Percentiles rank a stretch among this genome's conserved stretches.
These are phyloP conservation scores for Lipomyces japonicus DNA, from an alignment of 805 yeast genomes.

Conservation along the genomic window DNA sequence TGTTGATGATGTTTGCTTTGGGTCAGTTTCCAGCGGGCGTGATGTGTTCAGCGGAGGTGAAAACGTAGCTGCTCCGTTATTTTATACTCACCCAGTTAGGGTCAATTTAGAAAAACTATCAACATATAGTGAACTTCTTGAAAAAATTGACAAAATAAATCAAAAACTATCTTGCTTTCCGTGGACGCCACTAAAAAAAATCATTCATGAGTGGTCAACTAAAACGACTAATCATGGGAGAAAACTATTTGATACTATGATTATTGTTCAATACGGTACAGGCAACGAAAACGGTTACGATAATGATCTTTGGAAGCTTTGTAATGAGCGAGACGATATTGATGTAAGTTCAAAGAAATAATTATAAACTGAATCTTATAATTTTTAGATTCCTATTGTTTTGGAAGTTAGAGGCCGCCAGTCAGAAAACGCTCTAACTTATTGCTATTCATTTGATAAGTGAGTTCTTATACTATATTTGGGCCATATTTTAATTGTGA, in stretches of 20 bases:
- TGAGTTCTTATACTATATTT: background rate
- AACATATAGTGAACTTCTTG: slow-evolving; percentile 3
- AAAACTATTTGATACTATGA: slow-evolving; percentile 19
- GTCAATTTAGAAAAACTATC: background rate
- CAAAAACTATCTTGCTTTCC: slow-evolving; percentile 4
- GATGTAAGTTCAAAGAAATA: slow-evolving; percentile 6
- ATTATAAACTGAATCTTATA: background rate
- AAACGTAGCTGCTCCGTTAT: slow-evolving; percentile 21
- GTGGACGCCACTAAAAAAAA: slow-evolving; percentile 17
- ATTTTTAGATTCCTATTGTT: slow-evolving; percentile 9
- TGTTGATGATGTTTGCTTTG: slow-evolving; percentile 28
- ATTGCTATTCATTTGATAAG: slow-evolving; percentile 5
- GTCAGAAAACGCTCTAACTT: slow-evolving; percentile 2
- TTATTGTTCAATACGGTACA: slow-evolving; percentile 13
- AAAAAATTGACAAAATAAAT: slow-evolving; percentile 1
- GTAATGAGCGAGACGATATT: slow-evolving; percentile 12
- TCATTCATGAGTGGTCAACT: background rate
- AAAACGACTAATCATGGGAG: background rate
- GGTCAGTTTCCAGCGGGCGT: slow-evolving; percentile 30
- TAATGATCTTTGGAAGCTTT: slow-evolving; percentile 10
- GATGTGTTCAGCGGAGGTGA: slow-evolving; percentile 13
- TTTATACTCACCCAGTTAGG: slow-evolving; percentile 23
- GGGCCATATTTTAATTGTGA: background rate
- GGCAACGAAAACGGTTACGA: slow-evolving; percentile 3
- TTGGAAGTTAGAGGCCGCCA: slow-evolving; percentile 10